Percentiles rank a stretch among this genome's conserved stretches.
phyloP scores from a whole-genome alignment of 2,329 filamentous ascomycete species.

The Beauveria varroae region DNA sequence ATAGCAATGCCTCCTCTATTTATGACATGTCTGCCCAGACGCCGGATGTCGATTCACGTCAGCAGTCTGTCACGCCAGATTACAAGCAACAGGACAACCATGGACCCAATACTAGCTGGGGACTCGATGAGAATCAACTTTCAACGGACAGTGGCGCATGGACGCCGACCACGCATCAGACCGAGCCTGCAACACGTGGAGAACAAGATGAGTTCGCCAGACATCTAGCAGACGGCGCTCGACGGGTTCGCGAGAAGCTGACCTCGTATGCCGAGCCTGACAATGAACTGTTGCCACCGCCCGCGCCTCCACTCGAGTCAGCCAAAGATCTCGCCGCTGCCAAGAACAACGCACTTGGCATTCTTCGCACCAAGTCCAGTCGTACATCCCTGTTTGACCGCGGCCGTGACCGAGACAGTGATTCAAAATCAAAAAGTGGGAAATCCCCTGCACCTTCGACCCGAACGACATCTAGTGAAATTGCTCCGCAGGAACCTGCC shows the following conservation, averaged over 20 bases:
- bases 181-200: conserved; percentile 29
- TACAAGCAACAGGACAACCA: conserved; percentile 25
- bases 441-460: conserved; percentile 34
- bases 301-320: conserved; percentile 24
- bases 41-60: conserved; percentile 18
- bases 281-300: conserved; percentile 27
- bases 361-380: conserved; percentile 61
- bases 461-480: conserved; percentile 23
- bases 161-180: conserved; percentile 7
- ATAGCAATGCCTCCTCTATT: conserved; percentile 75
- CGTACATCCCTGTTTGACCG: conserved; percentile 54
- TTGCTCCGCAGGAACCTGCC: not conserved
- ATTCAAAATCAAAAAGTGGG: conserved; percentile 43
- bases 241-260: conserved; percentile 64
- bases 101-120: conserved; percentile 12
- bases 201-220: conserved; percentile 65
- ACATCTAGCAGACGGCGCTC: conserved; percentile 63
- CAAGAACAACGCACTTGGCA: conserved; percentile 52
- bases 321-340: conserved; percentile 24
- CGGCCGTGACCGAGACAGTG: conserved; percentile 34
- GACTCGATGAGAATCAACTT: conserved; percentile 17
- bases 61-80: conserved; percentile 20
- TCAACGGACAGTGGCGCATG: conserved; percentile 17
- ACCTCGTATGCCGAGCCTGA: conserved; percentile 62
- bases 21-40: conserved; percentile 46